Evolutionary conservation across 2,329 filamentous ascomycete genomes (phyloP), one percentile per base, ranked within the genome.

Genomic region (Pyrenochaeta sp.): DNA sequence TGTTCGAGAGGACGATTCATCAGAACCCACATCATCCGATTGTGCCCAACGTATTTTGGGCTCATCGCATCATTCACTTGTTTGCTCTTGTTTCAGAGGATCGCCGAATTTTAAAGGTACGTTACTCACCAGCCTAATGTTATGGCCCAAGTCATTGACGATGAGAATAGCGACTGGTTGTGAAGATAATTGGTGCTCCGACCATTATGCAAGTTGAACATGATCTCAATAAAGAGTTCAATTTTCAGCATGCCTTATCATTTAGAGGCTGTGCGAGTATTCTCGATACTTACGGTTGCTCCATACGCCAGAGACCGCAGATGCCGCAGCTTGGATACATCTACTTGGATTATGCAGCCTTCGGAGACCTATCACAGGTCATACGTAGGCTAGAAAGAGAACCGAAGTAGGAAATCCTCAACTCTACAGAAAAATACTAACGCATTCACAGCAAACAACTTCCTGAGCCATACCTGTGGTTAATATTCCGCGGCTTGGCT

Each of bases 381-480:
- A 39, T 39, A n/a, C 5, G n/a, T 5, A 39, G 36, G 4, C 15
- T 39, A 2, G 9, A n/a, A n/a, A 13, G 2, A 5, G 13, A 39
- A 39, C 36, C 36, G n/a, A 13, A 39, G 36, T 39, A 8, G 13
- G 36, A 4, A n/a, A 19, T 13, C 36, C n/a, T 13, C 4, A 39
- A n/a, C 4, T 39, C 13, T 39, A 13, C 15, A 39, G 8, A 19
- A 39, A 2, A 2, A 3, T n/a, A 19, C 36, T 39, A 19, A 39
- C 36, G 8, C 5, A 19, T 39, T 39, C 13, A 19, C 4, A 39
- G 36, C 36, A 25, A 27, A 48, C 54, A 61, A 34, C 37, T 61
- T 13, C 58, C 54, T 5, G 54, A 61, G 39, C 51, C 54, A 3
- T 42, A 52, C 28, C 43, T 61, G 5, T 62, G 59, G 55, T 34